A percentile compares a stretch with the other conserved stretches of the same genome.
Evolutionary conservation across 2,329 filamentous ascomycete genomes (phyloP).

Genomic region (Ophiostoma australiae): DNA sequence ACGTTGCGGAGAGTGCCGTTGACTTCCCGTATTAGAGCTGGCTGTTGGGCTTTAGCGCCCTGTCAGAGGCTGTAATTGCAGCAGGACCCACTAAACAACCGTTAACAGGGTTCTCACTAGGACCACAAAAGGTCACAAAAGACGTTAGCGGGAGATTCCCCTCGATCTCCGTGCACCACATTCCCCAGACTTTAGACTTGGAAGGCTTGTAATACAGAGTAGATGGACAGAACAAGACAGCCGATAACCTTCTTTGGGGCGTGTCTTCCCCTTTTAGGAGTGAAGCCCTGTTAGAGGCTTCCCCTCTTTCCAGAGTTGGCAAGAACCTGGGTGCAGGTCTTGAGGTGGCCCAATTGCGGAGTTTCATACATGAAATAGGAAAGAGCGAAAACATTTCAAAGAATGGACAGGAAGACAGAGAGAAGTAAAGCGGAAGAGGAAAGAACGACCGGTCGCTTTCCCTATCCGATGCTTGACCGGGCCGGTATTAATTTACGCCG

Average conservation of each 20-base stretch:
- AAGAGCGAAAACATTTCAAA: background rate
- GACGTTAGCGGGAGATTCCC: constrained; percentile 1
- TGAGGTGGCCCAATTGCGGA: constrained; percentile 7
- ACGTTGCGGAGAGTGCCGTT: background rate
- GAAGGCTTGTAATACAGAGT: background rate
- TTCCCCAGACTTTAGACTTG: background rate
- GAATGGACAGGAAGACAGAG: background rate
- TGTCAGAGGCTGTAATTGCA: background rate
- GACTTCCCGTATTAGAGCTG: background rate
- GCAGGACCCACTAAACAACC: background rate
- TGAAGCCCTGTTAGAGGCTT: background rate
- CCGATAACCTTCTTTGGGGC: background rate
- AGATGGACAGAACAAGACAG: background rate
- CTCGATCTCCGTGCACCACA: constrained; percentile 6
- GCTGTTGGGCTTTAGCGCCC: background rate
- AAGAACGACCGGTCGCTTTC: background rate
- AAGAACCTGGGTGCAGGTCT: constrained; percentile 17
- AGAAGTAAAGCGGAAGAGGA: background rate
- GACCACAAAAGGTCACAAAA: background rate
- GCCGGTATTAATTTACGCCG: background rate
- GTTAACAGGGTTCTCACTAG: background rate
- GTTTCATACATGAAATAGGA: background rate
- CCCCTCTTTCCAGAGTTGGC: constrained; percentile 22
- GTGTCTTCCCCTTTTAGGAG: background rate
- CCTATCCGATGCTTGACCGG: background rate